Conservation (phyloP, 2,329 filamentous ascomycete genomes). For the Bertia moriformis region DNA sequence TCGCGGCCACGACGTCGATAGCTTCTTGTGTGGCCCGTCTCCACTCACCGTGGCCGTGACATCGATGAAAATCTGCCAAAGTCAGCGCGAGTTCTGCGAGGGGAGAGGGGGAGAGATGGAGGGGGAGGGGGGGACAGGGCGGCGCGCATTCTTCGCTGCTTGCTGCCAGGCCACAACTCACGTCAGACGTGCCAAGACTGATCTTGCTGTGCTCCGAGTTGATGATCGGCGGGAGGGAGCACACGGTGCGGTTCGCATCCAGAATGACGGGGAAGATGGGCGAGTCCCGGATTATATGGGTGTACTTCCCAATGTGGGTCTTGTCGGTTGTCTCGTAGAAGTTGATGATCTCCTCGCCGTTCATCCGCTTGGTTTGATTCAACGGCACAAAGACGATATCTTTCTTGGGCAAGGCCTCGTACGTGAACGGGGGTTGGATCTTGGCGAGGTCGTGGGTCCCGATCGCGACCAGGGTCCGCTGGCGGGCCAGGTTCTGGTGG, state of each 20-base stretch:
- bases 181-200: slow-evolving; percentile 73
- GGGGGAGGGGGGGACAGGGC: too few species aligned
- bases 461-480: slow-evolving; percentile 88
- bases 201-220: slow-evolving; percentile 97
- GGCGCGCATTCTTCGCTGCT: too few species aligned
- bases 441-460: slow-evolving; percentile 95
- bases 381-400: slow-evolving; percentile 82
- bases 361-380: slow-evolving; percentile 83
- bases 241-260: slow-evolving; percentile 72
- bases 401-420: slow-evolving; percentile 81
- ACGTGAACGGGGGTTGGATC: slow-evolving; percentile 85
- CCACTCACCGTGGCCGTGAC: too few species aligned
- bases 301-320: slow-evolving; percentile 73
- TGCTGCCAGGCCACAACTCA: too few species aligned
- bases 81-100: too few species aligned
- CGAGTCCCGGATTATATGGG: slow-evolving; percentile 87
- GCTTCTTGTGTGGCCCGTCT: too few species aligned
- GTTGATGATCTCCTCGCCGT: slow-evolving; percentile 74
- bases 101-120: too few species aligned
- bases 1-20: slow-evolving; percentile 90
- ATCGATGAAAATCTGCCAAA: too few species aligned
- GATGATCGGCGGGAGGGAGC: slow-evolving; percentile 93
- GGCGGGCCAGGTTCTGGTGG: slow-evolving; percentile 85
- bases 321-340: slow-evolving; percentile 95
- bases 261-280: slow-evolving; percentile 92